Base-by-base conservation (phyloP, 2,329 filamentous ascomycete genomes). In the Apiospora arundinis region DNA sequence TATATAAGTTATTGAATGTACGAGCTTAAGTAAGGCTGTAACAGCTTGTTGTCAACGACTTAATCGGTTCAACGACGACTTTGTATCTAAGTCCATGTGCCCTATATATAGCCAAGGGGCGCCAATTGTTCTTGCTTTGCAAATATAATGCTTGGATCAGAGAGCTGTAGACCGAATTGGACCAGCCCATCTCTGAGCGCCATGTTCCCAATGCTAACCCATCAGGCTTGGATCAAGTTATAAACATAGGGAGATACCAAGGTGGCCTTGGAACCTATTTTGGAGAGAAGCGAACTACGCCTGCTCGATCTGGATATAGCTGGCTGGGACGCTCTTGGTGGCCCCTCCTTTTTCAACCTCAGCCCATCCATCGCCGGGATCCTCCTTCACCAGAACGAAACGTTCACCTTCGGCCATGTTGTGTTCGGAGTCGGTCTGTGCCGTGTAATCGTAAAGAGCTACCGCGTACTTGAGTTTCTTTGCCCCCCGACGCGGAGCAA, bases 391-490 rank as follows among this genome's bases (percentile, higher is more conserved):
- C 44, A 99, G 85, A 49, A 99, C 95, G 78, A 99, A 97, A 69
- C 91, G 89, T 82, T 99, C 96, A 0, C 96, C 96, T 82, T 97
- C 95, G 0, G 81, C 81, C 94, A 99, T 99, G 78, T 88, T 94
- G 81, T 95, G 95, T 83, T 99, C 96, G 9, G 90, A 89, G 7
- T 97, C 94, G 75, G 91, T 95, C 77, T 94, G 92, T 23, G 95
- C 94, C 69, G 91, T 87, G 81, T 99, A 99, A 68, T 96, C 94
- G 81, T 98, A 99, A 77, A 98, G 75, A 1, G 96, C 96, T 80
- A 97, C 93, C 1, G 97, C 95, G 77, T 98, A 97, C 79, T 92
- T 94, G 46, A 98, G 86, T 81, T 97, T 97, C 89, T 97, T 98
- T 4, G 95, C 95, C 18, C 95, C 95, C 12, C 95, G 90, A 75